phyloP scores from a whole-genome alignment of 768 basidiomycete genomes.

The Leccinellum rugosiceps region DNA sequence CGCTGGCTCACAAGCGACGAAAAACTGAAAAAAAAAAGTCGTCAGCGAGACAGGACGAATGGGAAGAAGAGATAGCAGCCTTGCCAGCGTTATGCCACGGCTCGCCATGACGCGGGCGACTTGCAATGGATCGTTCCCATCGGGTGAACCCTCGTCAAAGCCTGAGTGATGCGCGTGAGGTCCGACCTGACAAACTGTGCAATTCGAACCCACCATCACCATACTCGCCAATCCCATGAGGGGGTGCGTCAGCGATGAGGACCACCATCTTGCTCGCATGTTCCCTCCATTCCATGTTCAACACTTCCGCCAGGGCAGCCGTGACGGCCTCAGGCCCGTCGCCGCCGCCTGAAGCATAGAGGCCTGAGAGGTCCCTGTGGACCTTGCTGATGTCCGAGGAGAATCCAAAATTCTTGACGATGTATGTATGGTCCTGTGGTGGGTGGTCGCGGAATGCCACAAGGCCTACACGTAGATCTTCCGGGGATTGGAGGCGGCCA shows the following conservation, averaged over 20 bases:
- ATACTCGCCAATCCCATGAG: conserved; percentile 96
- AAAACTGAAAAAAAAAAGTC: conserved; percentile 58
- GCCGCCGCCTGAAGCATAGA: conserved; percentile 89
- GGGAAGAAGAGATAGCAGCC: conserved; percentile 25
- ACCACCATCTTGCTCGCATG: conserved; percentile 94
- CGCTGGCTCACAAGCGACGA: conserved; percentile 98
- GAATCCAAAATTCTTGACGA: conserved; percentile 93
- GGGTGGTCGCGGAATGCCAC: conserved; percentile 97
- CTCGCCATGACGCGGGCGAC: conserved; percentile 87
- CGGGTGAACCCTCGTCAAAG: conserved; percentile 91
- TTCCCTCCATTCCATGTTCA: conserved; percentile 89
- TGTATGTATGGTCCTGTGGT: conserved; percentile 93
- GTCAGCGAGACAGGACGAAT: not conserved
- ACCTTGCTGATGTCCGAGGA: conserved; percentile 88
- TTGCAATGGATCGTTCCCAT: conserved; percentile 87
- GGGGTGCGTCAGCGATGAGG: conserved; percentile 95
- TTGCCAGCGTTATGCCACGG: conserved; percentile 84
- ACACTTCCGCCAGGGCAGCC: conserved; percentile 81
- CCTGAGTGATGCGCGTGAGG: conserved; percentile 44
- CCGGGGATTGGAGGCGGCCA: conserved; percentile 79
- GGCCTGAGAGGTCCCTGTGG: conserved; percentile 73
- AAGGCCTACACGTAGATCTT: conserved; percentile 89
- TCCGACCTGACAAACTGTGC: conserved; percentile 1
- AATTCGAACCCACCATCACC: conserved; percentile 71
- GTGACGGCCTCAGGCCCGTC: conserved; percentile 98